Evolutionary conservation across 2,329 filamentous ascomycete species (phyloP).

Genomic region (Cercospora sesami): DNA sequence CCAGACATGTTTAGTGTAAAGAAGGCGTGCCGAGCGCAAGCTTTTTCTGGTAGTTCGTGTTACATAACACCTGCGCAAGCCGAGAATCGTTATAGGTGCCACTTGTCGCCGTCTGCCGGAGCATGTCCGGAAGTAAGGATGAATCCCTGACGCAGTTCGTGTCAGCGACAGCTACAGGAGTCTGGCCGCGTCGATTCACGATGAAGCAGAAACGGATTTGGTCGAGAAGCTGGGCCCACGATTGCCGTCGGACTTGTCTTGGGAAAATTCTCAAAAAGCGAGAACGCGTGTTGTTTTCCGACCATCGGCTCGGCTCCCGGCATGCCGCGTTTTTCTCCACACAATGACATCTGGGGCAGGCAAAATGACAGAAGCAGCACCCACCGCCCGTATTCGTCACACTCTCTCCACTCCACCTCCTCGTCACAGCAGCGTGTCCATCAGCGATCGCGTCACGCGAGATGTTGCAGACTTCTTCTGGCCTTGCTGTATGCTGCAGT

Average conservation of each 20-base stretch:
- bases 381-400: neutral
- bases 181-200: constrained; percentile 1
- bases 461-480: neutral
- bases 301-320: neutral
- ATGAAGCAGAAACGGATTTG: neutral
- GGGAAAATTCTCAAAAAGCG: neutral
- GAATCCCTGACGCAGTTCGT: neutral
- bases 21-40: neutral
- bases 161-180: neutral
- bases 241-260: neutral
- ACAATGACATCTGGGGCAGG: neutral
- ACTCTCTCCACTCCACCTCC: neutral
- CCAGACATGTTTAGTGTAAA: constrained; percentile 8
- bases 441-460: neutral
- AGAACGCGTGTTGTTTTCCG: neutral
- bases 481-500: neutral
- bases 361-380: neutral
- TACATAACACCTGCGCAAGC: constrained; percentile 8
- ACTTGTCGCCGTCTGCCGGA: neutral
- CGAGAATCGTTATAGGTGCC: constrained; percentile 4
- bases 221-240: neutral
- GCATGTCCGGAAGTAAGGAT: neutral
- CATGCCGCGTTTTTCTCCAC: neutral
- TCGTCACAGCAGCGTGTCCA: neutral
- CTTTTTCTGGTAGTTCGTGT: constrained; percentile 6